Evolutionary conservation across 2,329 filamentous ascomycete species (phyloP).

Genomic region (Didymella sp.): DNA sequence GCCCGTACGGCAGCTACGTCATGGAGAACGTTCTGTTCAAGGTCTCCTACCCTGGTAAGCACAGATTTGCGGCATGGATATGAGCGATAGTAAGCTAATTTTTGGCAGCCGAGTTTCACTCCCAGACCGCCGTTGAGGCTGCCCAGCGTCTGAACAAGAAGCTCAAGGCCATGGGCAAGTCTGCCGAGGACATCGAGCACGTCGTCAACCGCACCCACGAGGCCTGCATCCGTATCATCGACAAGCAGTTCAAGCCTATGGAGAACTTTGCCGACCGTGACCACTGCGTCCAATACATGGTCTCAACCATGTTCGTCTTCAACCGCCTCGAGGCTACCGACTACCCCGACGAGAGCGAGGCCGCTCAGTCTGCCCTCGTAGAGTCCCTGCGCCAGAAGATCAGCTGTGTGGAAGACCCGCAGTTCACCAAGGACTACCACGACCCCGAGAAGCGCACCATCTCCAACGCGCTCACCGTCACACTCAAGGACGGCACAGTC

Average conservation of each 20-base stretch:
- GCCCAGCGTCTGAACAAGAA: conserved; percentile 86
- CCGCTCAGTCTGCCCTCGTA: conserved; percentile 85
- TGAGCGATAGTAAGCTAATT: conserved; percentile 5
- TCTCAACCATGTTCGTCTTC: conserved; percentile 92
- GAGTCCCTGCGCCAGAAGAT: conserved; percentile 94
- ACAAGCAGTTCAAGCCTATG: conserved; percentile 99
- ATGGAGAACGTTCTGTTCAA: conserved; percentile 99
- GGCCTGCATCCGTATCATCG: conserved; percentile 97
- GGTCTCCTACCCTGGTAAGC: conserved; percentile 91
- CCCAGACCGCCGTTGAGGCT: conserved; percentile 95
- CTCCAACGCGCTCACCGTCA: conserved; percentile 94
- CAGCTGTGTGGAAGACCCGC: conserved; percentile 92
- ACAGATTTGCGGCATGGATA: neutral
- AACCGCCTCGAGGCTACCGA: conserved; percentile 92
- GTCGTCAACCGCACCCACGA: conserved; percentile 97
- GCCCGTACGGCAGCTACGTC: conserved; percentile 95
- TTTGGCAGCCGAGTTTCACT: conserved; percentile 86
- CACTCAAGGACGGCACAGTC: conserved; percentile 90
- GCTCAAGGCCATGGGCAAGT: conserved; percentile 85
- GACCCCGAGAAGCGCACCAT: conserved; percentile 92
- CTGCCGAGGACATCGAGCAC: conserved; percentile 85
- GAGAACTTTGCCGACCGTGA: conserved; percentile 99
- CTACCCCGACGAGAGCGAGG: conserved; percentile 91
- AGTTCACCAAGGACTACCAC: conserved; percentile 96
- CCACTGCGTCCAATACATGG: conserved; percentile 99